Percentiles rank a stretch among this genome's conserved stretches.
These are phyloP conservation scores for Microcos paniculata DNA, from an alignment of 345 rosid genomes.

Conservation along the genomic window DNA sequence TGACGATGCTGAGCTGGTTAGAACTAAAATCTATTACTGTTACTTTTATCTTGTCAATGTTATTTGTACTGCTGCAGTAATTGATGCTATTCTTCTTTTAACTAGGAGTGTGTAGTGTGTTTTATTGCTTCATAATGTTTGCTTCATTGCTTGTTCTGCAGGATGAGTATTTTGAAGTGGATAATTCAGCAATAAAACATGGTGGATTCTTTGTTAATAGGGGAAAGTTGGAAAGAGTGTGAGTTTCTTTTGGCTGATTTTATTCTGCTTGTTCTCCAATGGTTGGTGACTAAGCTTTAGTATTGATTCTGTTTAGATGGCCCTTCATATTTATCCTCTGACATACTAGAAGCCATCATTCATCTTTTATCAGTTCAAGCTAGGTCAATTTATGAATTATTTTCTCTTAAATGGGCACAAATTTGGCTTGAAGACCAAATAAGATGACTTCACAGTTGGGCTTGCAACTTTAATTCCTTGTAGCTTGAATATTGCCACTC, in stretches of 20 bases:
- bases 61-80: background rate
- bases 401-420: background rate
- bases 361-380: background rate
- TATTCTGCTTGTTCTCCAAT: background rate
- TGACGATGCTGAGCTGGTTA: constrained; percentile 91
- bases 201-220: constrained; percentile 91
- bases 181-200: constrained; percentile 81
- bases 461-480: background rate
- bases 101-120: background rate
- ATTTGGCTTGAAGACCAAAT: background rate
- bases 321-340: background rate
- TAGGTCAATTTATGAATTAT: background rate
- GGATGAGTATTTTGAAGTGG: constrained; percentile 99
- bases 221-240: constrained; percentile 86
- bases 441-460: background rate
- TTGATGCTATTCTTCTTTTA: background rate
- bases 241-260: constrained; percentile 31
- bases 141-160: constrained; percentile 31
- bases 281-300: constrained; percentile 5
- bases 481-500: background rate
- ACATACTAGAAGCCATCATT: background rate
- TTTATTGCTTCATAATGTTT: constrained; percentile 6
- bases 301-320: background rate
- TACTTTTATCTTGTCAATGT: constrained; percentile 1
- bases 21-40: constrained; percentile 22